Conservation (phyloP, 2,329 filamentous ascomycete species). For the Mariannaea elegans region DNA sequence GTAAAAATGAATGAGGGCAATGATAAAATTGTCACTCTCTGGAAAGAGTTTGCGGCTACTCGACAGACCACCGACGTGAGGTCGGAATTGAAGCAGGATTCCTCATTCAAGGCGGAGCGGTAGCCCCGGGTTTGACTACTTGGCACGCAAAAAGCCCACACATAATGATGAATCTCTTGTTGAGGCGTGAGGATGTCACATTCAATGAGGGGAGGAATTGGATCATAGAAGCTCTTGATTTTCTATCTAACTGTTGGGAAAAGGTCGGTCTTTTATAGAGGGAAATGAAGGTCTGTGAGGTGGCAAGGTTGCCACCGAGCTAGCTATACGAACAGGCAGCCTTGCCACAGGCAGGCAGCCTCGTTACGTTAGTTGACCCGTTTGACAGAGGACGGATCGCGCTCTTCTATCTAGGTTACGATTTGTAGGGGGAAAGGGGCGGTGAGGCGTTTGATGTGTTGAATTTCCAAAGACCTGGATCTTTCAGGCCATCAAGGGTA, state of each 20-base stretch:
- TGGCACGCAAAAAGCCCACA: constrained; percentile 23
- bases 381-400: constrained; percentile 32
- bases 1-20: constrained; percentile 80
- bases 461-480: constrained; percentile 31
- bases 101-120: constrained; percentile 38
- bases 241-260: too few relatives aligned
- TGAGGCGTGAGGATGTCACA: constrained; percentile 23
- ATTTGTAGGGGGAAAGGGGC: neutral
- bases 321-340: too few relatives aligned
- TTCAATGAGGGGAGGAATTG: too few relatives aligned
- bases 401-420: constrained; percentile 37
- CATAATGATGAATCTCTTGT: constrained; percentile 23
- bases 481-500: constrained; percentile 30
- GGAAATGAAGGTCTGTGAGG: too few relatives aligned
- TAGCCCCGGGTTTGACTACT: constrained; percentile 21
- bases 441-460: constrained; percentile 35
- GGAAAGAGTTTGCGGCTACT: constrained; percentile 57
- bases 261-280: too few relatives aligned
- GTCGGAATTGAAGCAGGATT: constrained; percentile 37
- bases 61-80: constrained; percentile 48
- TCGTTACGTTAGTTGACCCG: too few relatives aligned
- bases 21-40: constrained; percentile 60
- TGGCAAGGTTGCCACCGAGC: too few relatives aligned
- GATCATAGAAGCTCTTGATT: too few relatives aligned
- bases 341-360: too few relatives aligned